Evolutionary conservation across 148 eudicot species (phyloP).

Genomic region (Vaccinium myrtillus): DNA sequence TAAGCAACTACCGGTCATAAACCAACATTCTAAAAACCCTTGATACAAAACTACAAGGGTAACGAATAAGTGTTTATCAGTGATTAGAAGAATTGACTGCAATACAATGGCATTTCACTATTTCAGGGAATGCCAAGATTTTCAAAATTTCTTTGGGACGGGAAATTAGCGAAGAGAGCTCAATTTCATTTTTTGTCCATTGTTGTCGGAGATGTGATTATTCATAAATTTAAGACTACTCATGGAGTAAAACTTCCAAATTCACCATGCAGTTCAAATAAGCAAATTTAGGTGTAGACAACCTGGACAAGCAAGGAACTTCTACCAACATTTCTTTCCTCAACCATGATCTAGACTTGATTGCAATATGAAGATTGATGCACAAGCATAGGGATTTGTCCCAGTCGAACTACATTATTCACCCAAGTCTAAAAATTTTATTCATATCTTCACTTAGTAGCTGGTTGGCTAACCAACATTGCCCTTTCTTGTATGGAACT

Average conservation of each 20-base stretch:
- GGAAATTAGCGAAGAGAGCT: not conserved
- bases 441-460: not conserved
- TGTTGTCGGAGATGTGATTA: not conserved
- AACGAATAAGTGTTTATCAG: not conserved
- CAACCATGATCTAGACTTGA: not conserved
- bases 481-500: not conserved
- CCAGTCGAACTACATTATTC: not conserved
- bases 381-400: not conserved
- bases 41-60: not conserved
- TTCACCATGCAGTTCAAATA: not conserved
- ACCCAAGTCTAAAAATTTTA: not conserved
- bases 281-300: not conserved
- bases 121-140: not conserved
- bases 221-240: not conserved
- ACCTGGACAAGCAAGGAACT: conserved; percentile 8
- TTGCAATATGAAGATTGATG: not conserved
- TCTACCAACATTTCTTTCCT: not conserved
- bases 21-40: not conserved
- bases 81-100: not conserved
- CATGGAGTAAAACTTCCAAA: not conserved
- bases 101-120: not conserved
- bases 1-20: not conserved
- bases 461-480: not conserved
- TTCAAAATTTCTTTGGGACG: not conserved
- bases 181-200: not conserved